Conservation (phyloP, 805 yeast genomes). For the Danielozyma ontarioensis region DNA sequence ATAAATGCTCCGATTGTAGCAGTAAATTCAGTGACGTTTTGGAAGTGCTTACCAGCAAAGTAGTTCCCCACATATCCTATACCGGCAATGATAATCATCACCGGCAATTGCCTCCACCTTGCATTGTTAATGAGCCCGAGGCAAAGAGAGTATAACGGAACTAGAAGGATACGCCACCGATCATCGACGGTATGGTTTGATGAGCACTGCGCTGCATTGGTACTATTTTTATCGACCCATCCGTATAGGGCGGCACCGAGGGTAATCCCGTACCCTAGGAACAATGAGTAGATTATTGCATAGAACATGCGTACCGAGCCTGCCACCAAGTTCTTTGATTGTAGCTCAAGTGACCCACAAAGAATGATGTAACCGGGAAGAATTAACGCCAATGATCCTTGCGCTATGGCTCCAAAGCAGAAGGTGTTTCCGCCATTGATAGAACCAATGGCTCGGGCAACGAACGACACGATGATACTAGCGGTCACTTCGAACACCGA, state of each 20-base stretch:
- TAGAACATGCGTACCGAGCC: constrained; percentile 96
- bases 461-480: constrained; percentile 79
- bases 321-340: constrained; percentile 84
- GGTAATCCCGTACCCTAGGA: constrained; percentile 90
- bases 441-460: constrained; percentile 88
- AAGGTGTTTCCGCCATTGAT: constrained; percentile 58
- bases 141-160: constrained; percentile 59
- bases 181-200: constrained; percentile 41
- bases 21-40: constrained; percentile 73
- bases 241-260: constrained; percentile 92
- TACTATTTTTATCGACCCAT: constrained; percentile 79
- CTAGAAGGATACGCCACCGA: constrained; percentile 54
- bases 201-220: constrained; percentile 29
- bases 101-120: constrained; percentile 71
- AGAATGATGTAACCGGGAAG: constrained; percentile 91
- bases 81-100: constrained; percentile 73
- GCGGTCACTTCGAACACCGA: constrained; percentile 90
- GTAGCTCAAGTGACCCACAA: constrained; percentile 88
- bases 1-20: constrained; percentile 89
- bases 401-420: constrained; percentile 85
- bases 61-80: constrained; percentile 79
- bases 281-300: constrained; percentile 87
- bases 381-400: constrained; percentile 85
- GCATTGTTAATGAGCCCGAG: constrained; percentile 83
- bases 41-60: constrained; percentile 72